These are phyloP conservation scores for Acacia pycnantha DNA, from an alignment of 331 rosid species.

Conservation along the genomic window DNA sequence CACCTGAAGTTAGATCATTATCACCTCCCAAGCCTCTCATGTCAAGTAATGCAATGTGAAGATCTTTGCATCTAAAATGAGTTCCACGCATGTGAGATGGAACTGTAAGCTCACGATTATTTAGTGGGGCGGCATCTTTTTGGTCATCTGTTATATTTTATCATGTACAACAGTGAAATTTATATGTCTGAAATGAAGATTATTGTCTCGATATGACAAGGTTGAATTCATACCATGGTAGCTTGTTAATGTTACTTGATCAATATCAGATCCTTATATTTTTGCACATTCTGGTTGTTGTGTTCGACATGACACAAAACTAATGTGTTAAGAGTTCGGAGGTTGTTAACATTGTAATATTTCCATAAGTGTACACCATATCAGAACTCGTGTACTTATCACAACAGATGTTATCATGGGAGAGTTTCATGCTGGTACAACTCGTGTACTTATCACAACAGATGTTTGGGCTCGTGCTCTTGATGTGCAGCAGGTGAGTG, in stretches of 20 bases:
- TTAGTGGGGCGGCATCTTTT: not conserved
- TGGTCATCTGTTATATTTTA: not conserved
- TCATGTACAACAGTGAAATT: not conserved
- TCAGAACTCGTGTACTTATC: no score
- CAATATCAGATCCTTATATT: no score
- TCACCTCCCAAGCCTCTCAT: slow-evolving; percentile 72
- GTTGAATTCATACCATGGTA: no score
- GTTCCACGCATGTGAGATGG: slow-evolving; percentile 9
- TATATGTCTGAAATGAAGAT: not conserved
- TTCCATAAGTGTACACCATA: no score
- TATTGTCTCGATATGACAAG: not conserved
- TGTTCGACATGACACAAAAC: no score
- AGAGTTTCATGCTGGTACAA: slow-evolving; percentile 84
- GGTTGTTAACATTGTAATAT: no score
- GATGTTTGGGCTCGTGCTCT: slow-evolving; percentile 99
- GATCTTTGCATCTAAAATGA: slow-evolving; percentile 10
- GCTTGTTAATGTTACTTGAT: no score
- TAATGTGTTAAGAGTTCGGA: no score
- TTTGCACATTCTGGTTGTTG: no score
- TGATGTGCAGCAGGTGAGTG: slow-evolving; percentile 97
- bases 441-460: slow-evolving; percentile 94
- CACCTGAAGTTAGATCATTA: slow-evolving; percentile 85
- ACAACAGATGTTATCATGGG: slow-evolving; percentile 96
- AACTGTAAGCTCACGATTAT: slow-evolving; percentile 4
- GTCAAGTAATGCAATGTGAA: slow-evolving; percentile 33